phyloP scores from a whole-genome alignment of 192 early-diverging fungal species.

The Coemansia sp. region DNA sequence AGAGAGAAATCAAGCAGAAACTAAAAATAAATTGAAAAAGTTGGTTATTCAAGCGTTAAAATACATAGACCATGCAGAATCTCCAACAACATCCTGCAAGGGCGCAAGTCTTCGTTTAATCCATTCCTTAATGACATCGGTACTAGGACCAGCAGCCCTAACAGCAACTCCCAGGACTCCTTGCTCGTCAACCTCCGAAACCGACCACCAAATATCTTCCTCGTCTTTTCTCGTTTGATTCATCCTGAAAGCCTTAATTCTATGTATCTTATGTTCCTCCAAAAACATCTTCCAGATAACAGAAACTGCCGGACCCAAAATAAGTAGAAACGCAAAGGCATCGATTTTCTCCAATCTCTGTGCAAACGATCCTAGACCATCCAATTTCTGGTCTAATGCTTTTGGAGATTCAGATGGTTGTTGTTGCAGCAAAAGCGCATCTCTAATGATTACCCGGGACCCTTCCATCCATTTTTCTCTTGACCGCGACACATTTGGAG shows the following conservation, averaged over 20 bases:
- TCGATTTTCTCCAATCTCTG: constrained; percentile 13
- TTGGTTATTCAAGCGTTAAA: constrained; percentile 28
- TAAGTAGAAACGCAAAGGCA: constrained; percentile 39
- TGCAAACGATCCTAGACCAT: background rate
- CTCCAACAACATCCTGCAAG: constrained; percentile 24
- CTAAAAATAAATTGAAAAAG: too few relatives aligned
- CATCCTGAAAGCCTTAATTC: constrained; percentile 31
- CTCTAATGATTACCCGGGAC: constrained; percentile 23
- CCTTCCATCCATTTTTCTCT: background rate
- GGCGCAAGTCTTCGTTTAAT: constrained; percentile 19
- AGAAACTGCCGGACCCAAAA: constrained; percentile 26
- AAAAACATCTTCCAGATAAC: constrained; percentile 17
- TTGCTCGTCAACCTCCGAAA: constrained; percentile 31
- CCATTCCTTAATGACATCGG: constrained; percentile 37
- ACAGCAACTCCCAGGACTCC: constrained; percentile 40
- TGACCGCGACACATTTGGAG: background rate
- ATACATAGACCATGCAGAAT: constrained; percentile 53
- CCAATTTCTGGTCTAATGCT: background rate
- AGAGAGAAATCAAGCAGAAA: too few relatives aligned
- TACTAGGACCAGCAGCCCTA: constrained; percentile 26
- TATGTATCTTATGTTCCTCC: constrained; percentile 18
- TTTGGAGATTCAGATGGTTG: background rate
- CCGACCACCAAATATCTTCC: constrained; percentile 37
- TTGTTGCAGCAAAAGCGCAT: constrained; percentile 33
- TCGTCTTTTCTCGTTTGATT: background rate